phyloP scores from a whole-genome alignment of 1,139 yeast genomes.

The Candida labiduridarum region DNA sequence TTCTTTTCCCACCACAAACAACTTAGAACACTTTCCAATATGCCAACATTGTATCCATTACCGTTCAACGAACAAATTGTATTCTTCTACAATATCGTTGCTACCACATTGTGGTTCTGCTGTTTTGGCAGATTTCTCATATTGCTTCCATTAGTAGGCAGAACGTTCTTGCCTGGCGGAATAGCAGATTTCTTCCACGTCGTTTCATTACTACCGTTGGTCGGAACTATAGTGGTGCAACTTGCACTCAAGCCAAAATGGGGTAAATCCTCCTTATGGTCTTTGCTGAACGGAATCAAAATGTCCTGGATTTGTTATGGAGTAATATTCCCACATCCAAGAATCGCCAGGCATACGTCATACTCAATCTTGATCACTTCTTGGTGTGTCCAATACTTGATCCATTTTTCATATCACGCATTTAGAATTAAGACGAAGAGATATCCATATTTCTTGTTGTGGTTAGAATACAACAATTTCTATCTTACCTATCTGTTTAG shows the following conservation, averaged over 20 bases:
- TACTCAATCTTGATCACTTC: constrained; percentile 50
- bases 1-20: background rate
- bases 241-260: constrained; percentile 17
- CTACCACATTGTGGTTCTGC: constrained; percentile 54
- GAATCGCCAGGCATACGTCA: constrained; percentile 49
- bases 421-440: constrained; percentile 46
- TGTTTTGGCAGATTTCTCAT: constrained; percentile 53
- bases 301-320: constrained; percentile 49
- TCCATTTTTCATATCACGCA: constrained; percentile 49
- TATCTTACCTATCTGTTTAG: constrained; percentile 49
- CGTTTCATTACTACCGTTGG: constrained; percentile 39
- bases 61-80: constrained; percentile 33
- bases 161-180: constrained; percentile 66
- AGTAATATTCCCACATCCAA: constrained; percentile 50
- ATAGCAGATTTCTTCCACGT: constrained; percentile 64
- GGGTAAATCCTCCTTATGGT: constrained; percentile 26
- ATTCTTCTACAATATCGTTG: constrained; percentile 37
- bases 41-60: constrained; percentile 40
- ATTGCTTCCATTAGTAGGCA: constrained; percentile 62
- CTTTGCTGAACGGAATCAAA: constrained; percentile 30
- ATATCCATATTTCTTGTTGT: constrained; percentile 35
- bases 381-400: constrained; percentile 46
- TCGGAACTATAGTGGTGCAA: constrained; percentile 28
- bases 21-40: constrained; percentile 6
- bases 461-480: constrained; percentile 44